A percentile compares a stretch with the other conserved stretches of the same genome.
phyloP scores from a whole-genome alignment of 352 stramenopile species.

The Halophytophthora polymorphica region DNA sequence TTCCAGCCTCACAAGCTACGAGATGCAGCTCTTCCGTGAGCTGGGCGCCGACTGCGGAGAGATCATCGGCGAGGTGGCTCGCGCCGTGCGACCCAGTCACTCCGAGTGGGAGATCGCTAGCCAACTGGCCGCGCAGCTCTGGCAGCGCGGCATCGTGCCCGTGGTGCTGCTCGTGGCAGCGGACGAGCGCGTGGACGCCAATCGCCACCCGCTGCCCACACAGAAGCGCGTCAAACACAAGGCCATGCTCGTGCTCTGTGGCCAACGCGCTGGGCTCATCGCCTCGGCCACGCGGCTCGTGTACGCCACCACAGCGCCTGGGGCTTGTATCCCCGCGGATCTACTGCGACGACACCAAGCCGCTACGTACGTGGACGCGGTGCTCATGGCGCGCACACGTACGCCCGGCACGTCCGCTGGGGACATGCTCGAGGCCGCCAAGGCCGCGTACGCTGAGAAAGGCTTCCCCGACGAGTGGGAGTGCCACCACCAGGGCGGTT shows the following conservation, averaged over 20 bases:
- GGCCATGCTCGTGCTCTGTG: slow-evolving; percentile 74
- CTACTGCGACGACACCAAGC: slow-evolving; percentile 56
- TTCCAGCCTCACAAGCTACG: slow-evolving; percentile 45
- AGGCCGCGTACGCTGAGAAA: slow-evolving; percentile 50
- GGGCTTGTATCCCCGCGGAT: slow-evolving; percentile 21
- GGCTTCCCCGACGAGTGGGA: slow-evolving; percentile 64
- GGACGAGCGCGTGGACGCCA: slow-evolving; percentile 63
- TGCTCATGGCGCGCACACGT: slow-evolving; percentile 41
- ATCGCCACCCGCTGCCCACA: slow-evolving; percentile 66
- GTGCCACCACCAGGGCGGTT: slow-evolving; percentile 64
- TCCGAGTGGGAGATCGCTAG: slow-evolving; percentile 57
- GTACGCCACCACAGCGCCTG: slow-evolving; percentile 47
- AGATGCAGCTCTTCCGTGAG: slow-evolving; percentile 50
- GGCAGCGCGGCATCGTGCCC: slow-evolving; percentile 44
- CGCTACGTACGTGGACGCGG: slow-evolving; percentile 66
- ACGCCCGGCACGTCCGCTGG: slow-evolving; percentile 26
- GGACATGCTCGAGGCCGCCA: slow-evolving; percentile 53
- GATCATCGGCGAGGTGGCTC: slow-evolving; percentile 57
- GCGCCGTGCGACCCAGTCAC: slow-evolving; percentile 34
- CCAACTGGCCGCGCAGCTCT: slow-evolving; percentile 37
- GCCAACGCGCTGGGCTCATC: slow-evolving; percentile 59
- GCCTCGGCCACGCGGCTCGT: slow-evolving; percentile 62
- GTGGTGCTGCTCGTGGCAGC: slow-evolving; percentile 59
- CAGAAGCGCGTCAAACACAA: slow-evolving; percentile 71
- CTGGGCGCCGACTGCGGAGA: slow-evolving; percentile 58